Evolutionary conservation across 2,329 filamentous ascomycete species (phyloP).

Genomic region (Colletotrichum cereale): DNA sequence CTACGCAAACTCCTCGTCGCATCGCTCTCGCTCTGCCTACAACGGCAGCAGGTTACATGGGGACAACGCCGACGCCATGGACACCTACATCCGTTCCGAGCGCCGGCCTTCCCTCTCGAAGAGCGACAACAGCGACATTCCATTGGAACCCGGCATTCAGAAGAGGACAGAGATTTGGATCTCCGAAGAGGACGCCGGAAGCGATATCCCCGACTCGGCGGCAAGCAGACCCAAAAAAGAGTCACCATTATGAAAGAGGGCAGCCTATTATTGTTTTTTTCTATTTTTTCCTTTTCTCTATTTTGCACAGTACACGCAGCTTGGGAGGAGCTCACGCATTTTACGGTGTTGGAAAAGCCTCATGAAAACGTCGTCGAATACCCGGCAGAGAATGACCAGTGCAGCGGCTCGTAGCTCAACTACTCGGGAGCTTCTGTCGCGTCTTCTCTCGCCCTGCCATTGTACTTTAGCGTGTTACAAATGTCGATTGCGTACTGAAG

Average conservation of each 20-base stretch:
- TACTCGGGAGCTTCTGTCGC: not conserved
- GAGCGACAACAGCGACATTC: conserved; percentile 43
- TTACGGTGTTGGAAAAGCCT: conserved; percentile 17
- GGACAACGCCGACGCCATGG: conserved; percentile 26
- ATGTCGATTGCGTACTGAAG: not conserved
- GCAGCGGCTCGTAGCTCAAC: not conserved
- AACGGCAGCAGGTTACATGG: conserved; percentile 37
- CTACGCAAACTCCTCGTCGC: conserved; percentile 26
- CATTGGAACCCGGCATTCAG: conserved; percentile 42
- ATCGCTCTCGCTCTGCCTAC: conserved; percentile 29
- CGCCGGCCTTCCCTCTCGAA: conserved; percentile 30
- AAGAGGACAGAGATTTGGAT: conserved; percentile 43
- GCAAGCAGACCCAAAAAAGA: not conserved
- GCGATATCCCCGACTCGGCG: not conserved
- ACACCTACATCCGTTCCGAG: conserved; percentile 36
- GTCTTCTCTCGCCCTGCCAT: conserved; percentile 14
- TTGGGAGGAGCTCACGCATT: conserved; percentile 12
- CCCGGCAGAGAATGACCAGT: conserved; percentile 21
- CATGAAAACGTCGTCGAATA: conserved; percentile 19
- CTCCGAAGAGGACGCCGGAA: conserved; percentile 36
- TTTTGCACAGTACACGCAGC: conserved; percentile 1
- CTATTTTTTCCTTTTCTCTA: too few species aligned
- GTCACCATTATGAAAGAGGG: not conserved
- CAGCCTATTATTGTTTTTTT: too few species aligned
- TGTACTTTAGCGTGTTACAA: conserved; percentile 6